Evolutionary conservation across 345 rosid genomes (phyloP).

Genomic region (Aquilaria malaccensis): DNA sequence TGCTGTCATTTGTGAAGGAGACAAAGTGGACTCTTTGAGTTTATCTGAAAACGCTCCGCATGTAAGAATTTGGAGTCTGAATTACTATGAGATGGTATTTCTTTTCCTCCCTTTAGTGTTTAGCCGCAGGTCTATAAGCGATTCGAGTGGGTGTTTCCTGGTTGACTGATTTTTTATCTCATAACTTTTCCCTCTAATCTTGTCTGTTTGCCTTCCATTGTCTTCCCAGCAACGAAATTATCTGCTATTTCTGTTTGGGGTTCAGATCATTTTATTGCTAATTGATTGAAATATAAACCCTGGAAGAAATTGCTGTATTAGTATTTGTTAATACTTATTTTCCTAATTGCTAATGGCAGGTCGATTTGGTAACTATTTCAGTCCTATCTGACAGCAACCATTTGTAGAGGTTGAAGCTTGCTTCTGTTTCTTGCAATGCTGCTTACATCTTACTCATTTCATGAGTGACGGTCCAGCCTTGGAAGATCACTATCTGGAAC

Average conservation of each 20-base stretch:
- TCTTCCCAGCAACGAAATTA: neutral
- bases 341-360: conserved; percentile 33
- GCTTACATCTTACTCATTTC: conserved; percentile 8
- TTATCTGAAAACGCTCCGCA: too few species aligned
- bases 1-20: too few species aligned
- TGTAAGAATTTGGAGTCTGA: too few species aligned
- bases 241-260: neutral
- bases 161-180: too few species aligned
- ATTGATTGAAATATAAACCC: neutral
- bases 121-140: too few species aligned
- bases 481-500: conserved; percentile 12
- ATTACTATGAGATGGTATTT: too few species aligned
- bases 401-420: conserved; percentile 9
- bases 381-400: conserved; percentile 56
- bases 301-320: neutral
- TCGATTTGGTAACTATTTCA: conserved; percentile 69
- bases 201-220: too few species aligned
- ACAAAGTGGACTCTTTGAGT: too few species aligned
- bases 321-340: conserved; percentile 5
- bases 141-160: too few species aligned
- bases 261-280: neutral
- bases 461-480: conserved; percentile 18
- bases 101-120: too few species aligned
- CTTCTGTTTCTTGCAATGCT: conserved; percentile 1
- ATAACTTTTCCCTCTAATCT: too few species aligned